Evolutionary conservation across 768 basidiomycete species (phyloP), one percentile per base, ranked within the genome.

Genomic region (Lanmaoa rubissima): DNA sequence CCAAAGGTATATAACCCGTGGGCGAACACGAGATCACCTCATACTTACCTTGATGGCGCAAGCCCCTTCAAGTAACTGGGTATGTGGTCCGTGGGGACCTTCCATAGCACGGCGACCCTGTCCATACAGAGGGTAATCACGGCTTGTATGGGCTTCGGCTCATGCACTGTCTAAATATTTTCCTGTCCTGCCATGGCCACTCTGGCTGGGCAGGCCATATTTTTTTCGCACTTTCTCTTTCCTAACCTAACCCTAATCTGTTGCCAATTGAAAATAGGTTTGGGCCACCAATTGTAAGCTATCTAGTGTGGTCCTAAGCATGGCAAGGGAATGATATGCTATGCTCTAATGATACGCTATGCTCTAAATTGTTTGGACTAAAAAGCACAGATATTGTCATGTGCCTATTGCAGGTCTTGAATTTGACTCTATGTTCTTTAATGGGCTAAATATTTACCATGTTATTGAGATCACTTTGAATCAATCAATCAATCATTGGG

Each of bases 161-260:
- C 81, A 85, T 86, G 85, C 84, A 87, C 79, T 79, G 83, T 86
- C 84, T 78, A 64, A 86, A 87, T 86, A 86, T 87, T 87, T 87
- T 79, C 84, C 85, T 74, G 84, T 85, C 82, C 81, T 76, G 76
- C 80, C 78, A 76, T 68, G 77, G 78, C 77, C 77, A 70, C 77
- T 78, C 77, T 67, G 66, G 66, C 65, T 69, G 60, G 67, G 64
- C 54, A 69, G 68, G 65, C 66, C 65, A 17, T n/a, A n/a, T 49
- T 48, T 48, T 31, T 71, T 68, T 66, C 57, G 67, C 31, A 5
- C 17, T 34, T 55, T 43, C 1, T 8, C 0, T 0, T 17, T 62
- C 2, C 71, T 75, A 74, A 76, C 76, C 73, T 76, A 76, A 76
- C 75, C 75, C 50, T 71, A 38, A 6, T 31, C 28, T 31, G 7